A percentile compares a stretch with the other conserved stretches of the same genome.
phyloP scores from a whole-genome alignment of 768 basidiomycete species.

The Russula dissimulans region DNA sequence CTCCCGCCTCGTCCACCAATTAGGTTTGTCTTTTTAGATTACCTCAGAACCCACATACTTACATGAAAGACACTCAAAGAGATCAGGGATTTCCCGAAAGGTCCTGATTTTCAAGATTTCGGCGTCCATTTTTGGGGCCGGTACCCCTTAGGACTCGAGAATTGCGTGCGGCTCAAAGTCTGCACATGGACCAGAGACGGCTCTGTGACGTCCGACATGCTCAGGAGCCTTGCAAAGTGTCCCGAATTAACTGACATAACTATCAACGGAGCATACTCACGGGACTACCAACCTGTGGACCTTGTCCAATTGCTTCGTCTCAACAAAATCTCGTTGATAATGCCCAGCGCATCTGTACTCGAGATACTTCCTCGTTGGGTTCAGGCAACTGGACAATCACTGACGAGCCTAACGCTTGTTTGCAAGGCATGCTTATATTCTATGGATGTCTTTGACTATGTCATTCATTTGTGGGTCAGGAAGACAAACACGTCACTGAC shows the following conservation, averaged over 20 bases:
- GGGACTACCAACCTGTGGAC: constrained; percentile 43
- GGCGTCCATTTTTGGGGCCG: constrained; percentile 28
- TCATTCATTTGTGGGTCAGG: constrained; percentile 28
- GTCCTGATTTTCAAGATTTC: constrained; percentile 24
- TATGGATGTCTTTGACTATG: not conserved
- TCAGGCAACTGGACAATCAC: constrained; percentile 31
- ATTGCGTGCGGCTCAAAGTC: constrained; percentile 50
- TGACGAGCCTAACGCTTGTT: constrained; percentile 53
- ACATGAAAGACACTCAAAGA: constrained; percentile 33
- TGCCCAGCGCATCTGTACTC: constrained; percentile 56
- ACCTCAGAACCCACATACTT: not conserved
- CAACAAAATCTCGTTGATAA: constrained; percentile 55
- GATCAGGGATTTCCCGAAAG: constrained; percentile 66
- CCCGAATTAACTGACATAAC: constrained; percentile 46
- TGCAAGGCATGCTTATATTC: constrained; percentile 47
- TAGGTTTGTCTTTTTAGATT: constrained; percentile 39
- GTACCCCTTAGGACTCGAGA: constrained; percentile 44
- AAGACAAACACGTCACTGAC: constrained; percentile 52
- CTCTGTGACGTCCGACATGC: constrained; percentile 50
- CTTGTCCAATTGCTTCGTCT: constrained; percentile 45
- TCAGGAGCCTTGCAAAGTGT: constrained; percentile 41
- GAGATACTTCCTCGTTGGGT: constrained; percentile 45
- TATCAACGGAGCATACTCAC: constrained; percentile 56
- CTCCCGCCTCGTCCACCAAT: constrained; percentile 44
- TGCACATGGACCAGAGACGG: constrained; percentile 81